A percentile compares a stretch with the other conserved stretches of the same genome.
These are phyloP conservation scores for Microsporum ferrugineum DNA, from an alignment of 2,329 filamentous ascomycete species.

Conservation along the genomic window DNA sequence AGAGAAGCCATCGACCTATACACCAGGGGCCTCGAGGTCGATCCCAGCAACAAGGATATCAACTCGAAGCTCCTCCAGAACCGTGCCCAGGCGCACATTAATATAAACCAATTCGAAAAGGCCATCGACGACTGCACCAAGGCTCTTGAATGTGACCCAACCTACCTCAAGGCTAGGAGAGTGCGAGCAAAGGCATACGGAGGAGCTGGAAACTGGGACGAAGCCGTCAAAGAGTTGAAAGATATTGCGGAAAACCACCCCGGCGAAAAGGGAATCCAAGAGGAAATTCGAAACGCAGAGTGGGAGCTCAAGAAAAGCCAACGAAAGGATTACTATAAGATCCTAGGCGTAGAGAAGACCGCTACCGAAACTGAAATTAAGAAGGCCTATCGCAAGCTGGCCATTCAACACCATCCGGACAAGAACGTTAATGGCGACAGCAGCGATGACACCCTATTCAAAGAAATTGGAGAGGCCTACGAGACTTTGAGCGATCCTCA, in stretches of 20 bases:
- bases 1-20: conserved; percentile 77
- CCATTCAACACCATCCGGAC: conserved; percentile 89
- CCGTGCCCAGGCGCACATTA: conserved; percentile 68
- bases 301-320: conserved; percentile 95
- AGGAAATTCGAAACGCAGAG: conserved; percentile 82
- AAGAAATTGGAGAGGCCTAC: conserved; percentile 95
- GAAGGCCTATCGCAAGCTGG: conserved; percentile 90
- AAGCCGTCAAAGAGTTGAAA: conserved; percentile 82
- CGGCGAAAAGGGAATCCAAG: conserved; percentile 64
- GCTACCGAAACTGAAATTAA: conserved; percentile 79
- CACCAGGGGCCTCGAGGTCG: conserved; percentile 67
- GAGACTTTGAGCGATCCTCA: conserved; percentile 89
- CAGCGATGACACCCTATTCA: conserved; percentile 80
- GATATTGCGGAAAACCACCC: conserved; percentile 71
- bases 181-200: conserved; percentile 86
- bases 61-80: conserved; percentile 95
- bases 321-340: conserved; percentile 98
- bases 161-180: conserved; percentile 82
- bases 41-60: conserved; percentile 77
- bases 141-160: conserved; percentile 69
- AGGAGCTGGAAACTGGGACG: conserved; percentile 80
- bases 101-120: conserved; percentile 68
- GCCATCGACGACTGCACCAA: conserved; percentile 79
- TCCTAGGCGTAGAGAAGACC: conserved; percentile 76
- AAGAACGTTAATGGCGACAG: conserved; percentile 80